A percentile compares a stretch with the other conserved stretches of the same genome.
Evolutionary conservation across 75 land plant genomes (phyloP).

Genomic region (Pinus tabuliformis): DNA sequence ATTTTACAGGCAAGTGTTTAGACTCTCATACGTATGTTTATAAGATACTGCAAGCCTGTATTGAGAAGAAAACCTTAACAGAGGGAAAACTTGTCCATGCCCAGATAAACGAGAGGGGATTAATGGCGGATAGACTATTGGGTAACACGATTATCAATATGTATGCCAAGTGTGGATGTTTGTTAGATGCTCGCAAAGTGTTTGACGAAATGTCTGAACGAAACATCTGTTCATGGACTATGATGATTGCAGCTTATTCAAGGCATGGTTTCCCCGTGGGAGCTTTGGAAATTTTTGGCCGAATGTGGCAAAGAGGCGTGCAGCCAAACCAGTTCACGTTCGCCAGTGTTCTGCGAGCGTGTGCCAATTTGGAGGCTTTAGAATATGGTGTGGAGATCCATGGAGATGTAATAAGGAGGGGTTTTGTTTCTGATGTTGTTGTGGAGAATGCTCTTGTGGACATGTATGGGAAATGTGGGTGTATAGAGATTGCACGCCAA

Average conservation of each 20-base stretch:
- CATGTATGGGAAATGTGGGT: neutral
- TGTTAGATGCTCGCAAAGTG: slow-evolving; percentile 13
- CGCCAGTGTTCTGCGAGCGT: neutral
- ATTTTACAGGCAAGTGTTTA: no score
- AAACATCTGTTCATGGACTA: neutral
- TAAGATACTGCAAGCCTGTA: neutral
- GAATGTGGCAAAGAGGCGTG: slow-evolving; percentile 3
- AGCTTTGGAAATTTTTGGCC: slow-evolving; percentile 1
- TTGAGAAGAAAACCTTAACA: neutral
- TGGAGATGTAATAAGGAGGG: neutral
- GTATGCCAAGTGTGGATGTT: slow-evolving; percentile 16
- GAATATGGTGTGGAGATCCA: slow-evolving; percentile 2
- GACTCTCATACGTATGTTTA: neutral
- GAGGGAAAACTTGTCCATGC: neutral
- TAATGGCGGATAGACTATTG: neutral
- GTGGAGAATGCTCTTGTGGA: slow-evolving; percentile 10
- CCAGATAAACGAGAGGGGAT: neutral
- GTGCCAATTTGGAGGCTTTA: neutral
- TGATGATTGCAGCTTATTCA: slow-evolving; percentile 1
- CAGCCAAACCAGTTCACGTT: slow-evolving; percentile 7
- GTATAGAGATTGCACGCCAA: neutral
- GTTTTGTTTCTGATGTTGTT: neutral
- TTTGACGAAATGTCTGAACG: slow-evolving; percentile 23
- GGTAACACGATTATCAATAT: slow-evolving; percentile 40
- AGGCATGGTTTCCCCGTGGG: neutral